Base-by-base conservation (phyloP, 2,329 filamentous ascomycete genomes). In the Microsporum ferrugineum region DNA sequence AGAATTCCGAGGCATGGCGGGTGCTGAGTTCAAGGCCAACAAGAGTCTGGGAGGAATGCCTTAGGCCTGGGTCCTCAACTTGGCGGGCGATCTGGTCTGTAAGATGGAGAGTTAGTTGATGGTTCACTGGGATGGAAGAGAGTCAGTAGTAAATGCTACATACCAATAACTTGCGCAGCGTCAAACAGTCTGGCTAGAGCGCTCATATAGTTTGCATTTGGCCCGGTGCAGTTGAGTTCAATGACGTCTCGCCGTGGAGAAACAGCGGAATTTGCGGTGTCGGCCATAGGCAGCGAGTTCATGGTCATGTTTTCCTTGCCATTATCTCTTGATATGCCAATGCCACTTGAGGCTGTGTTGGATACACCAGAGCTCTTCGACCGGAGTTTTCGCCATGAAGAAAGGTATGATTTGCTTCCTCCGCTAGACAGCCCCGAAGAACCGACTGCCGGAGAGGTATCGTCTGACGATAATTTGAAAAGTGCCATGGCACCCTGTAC, bases 1-100 rank as follows among this genome's bases (percentile, higher is more conserved):
- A 99, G 75, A 99, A 99, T 75, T 99, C 94, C 38, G 92, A 89
- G 5, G 92, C 94, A 73, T 96, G 92, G 45, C 92, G 84, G 39
- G 91, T 91, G 71, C 90, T 94, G 45, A 99, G 82, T 75, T 99
- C 94, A 38, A 99, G 83, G 7, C 94, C 94, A 59, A 99, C 91
- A 71, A 96, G 91, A 6, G 94, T 97, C 69, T 90, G 91, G 67
- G 91, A 92, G 17, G 90, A 91, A 74, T 94, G 89, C 67, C 89
- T 88, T 60, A 97, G 82, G 7, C 92, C 92, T 4, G 92, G 92
- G 71, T 97, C 92, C 71, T 96, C 92, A 55, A 96, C 91, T 78
- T 96, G 92, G 66, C 92, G 88, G 59, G 91, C 90, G 73, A 97
- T 92, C 84, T 95, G 89, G 79, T 96, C 91, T 95, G 68, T 64